Evolutionary conservation across 805 yeast genomes (phyloP), one percentile per base, ranked within the genome.

Genomic region (Tetrapisispora nanseiensis): DNA sequence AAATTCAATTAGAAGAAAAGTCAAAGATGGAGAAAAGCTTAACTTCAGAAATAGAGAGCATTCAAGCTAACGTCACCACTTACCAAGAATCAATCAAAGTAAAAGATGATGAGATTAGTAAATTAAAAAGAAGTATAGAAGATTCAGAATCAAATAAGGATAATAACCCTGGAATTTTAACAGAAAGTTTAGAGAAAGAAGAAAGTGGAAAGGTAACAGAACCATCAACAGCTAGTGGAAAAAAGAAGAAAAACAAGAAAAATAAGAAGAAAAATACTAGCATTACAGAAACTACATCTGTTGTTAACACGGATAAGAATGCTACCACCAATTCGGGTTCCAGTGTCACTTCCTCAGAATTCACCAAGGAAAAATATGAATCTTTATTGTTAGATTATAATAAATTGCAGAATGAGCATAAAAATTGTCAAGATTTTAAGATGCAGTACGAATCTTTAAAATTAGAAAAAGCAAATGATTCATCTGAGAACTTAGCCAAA

Each of bases 241-340:
- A 28, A 7, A 44, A 41, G 15, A 43, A 39, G 37, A 40, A 38
- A 11, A 44, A 39, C 5, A 46, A 41, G 45, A 54, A 22, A 51
- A 55, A 51, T 52, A 51, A 36, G 50, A 61, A 28, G 48, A 59
- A 39, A 47, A 51, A 36, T n/a, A 43, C 31, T 19, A 48, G 35
- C 43, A 41, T 40, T 22, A n/a, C 15, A 15, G 37, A 33, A 33
- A 27, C 20, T n/a, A 6, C 18, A n/a, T 3, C 37, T 33, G 24
- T 9, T 3, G 3, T n/a, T 22, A 10, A 13, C 13, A n/a, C 10
- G 4, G 27, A 33, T 6, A 22, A 6, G 6, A 13, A 11, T 23
- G 21, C 13, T 15, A 18, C 21, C 13, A 16, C 10, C 29, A 22
- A 13, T 12, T n/a, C n/a, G n/a, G n/a, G n/a, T n/a, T n/a, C n/a